Evolutionary conservation across 805 yeast species (phyloP).

Genomic region (Schizosaccharomyces pombe): DNA sequence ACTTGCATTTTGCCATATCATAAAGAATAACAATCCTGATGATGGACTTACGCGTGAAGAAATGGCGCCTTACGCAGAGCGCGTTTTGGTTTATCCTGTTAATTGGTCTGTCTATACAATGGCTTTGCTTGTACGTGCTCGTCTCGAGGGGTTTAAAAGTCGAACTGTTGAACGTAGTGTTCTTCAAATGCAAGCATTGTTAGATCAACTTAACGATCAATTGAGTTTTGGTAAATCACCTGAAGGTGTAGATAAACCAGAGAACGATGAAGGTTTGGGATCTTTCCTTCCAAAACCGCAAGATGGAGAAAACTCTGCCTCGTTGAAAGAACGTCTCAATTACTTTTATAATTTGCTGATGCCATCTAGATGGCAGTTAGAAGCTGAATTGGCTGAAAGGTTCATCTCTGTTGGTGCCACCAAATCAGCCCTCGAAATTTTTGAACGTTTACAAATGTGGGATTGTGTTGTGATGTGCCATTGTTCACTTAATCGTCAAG

Average conservation of each 20-base stretch:
- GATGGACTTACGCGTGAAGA: constrained; percentile 61
- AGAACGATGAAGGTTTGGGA: constrained; percentile 3
- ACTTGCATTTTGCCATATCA: constrained; percentile 37
- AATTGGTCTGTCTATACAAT: constrained; percentile 64
- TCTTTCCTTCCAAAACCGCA: constrained; percentile 8
- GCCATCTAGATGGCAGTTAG: constrained; percentile 69
- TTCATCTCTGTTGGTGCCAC: constrained; percentile 65
- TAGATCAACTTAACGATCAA: constrained; percentile 58
- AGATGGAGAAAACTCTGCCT: constrained; percentile 15
- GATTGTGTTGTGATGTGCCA: constrained; percentile 77
- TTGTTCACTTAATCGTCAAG: constrained; percentile 38
- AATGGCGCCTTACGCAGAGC: constrained; percentile 45
- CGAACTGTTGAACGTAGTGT: constrained; percentile 86
- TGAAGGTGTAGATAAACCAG: constrained; percentile 10
- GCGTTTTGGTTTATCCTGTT: constrained; percentile 36
- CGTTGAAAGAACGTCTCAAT: constrained; percentile 32
- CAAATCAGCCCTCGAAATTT: constrained; percentile 72
- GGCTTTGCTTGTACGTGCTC: constrained; percentile 74
- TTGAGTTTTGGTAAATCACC: not conserved
- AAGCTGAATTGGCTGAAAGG: constrained; percentile 60
- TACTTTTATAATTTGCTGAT: constrained; percentile 55
- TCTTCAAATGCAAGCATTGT: constrained; percentile 73
- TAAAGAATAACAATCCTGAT: constrained; percentile 47
- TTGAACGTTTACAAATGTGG: constrained; percentile 49
- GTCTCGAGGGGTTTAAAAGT: constrained; percentile 55